A percentile compares a stretch with the other conserved stretches of the same genome.
Evolutionary conservation across 352 stramenopile species (phyloP).

Genomic region (Peronospora belbahrii): DNA sequence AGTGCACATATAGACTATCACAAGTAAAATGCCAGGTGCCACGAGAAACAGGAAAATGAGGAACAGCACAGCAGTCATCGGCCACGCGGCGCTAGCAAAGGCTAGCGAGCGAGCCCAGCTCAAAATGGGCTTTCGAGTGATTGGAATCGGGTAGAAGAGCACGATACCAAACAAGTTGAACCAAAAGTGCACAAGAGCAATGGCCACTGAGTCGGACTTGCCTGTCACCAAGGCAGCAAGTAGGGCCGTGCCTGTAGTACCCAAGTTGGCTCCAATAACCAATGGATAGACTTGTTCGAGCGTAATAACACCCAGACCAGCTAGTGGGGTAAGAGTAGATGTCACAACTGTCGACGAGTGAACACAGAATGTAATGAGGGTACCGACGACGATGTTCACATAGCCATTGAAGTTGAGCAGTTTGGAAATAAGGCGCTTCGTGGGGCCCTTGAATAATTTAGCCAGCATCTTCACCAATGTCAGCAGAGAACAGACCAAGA

Average conservation of each 20-base stretch:
- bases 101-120: constrained; percentile 59
- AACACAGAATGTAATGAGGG: constrained; percentile 78
- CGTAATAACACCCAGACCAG: constrained; percentile 79
- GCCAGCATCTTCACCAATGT: constrained; percentile 46
- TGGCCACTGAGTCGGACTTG: constrained; percentile 69
- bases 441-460: constrained; percentile 71
- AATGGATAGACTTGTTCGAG: constrained; percentile 87
- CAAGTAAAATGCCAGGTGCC: constrained; percentile 35
- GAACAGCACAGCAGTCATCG: constrained; percentile 45
- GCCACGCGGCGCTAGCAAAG: constrained; percentile 52
- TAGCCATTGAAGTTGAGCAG: constrained; percentile 88
- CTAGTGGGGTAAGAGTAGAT: constrained; percentile 83
- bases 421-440: constrained; percentile 78
- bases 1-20: constrained; percentile 53
- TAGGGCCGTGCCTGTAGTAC: constrained; percentile 85
- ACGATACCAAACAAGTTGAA: constrained; percentile 89
- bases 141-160: constrained; percentile 88
- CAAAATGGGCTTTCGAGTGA: constrained; percentile 77
- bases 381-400: constrained; percentile 82
- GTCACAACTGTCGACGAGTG: constrained; percentile 89
- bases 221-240: constrained; percentile 80
- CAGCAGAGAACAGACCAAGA: constrained; percentile 41
- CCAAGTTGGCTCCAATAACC: constrained; percentile 89
- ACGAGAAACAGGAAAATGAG: constrained; percentile 42
- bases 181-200: constrained; percentile 88